These are phyloP conservation scores for Malus fusca DNA, from an alignment of 306 rosid genomes.

Conservation along the genomic window DNA sequence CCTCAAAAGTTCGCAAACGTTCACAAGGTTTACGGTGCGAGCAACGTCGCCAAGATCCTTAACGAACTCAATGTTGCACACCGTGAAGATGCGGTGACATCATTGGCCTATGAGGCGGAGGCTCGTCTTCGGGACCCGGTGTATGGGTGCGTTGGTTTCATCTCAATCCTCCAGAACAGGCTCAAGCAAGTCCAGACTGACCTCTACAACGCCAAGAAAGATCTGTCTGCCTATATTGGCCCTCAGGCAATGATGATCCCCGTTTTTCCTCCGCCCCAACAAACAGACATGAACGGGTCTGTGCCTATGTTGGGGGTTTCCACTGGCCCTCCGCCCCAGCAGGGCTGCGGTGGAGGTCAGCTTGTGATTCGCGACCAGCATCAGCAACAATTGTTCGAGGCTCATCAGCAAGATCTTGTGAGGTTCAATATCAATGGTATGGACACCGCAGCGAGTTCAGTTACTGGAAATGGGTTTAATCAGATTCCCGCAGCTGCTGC, in stretches of 20 bases:
- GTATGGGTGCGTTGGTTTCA: slow-evolving; percentile 84
- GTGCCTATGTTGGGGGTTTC: slow-evolving; percentile 18
- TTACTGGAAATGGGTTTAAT: slow-evolving; percentile 39
- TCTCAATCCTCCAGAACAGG: slow-evolving; percentile 60
- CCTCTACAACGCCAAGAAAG: slow-evolving; percentile 57
- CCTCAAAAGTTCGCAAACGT: slow-evolving; percentile 71
- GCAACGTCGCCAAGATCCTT: slow-evolving; percentile 75
- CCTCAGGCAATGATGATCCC: slow-evolving; percentile 53
- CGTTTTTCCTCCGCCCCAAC: slow-evolving; percentile 7
- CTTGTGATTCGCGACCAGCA: slow-evolving; percentile 47
- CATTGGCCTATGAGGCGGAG: slow-evolving; percentile 82
- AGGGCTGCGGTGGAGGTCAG: slow-evolving; percentile 2
- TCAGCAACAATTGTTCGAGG: slow-evolving; percentile 50
- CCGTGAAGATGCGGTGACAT: slow-evolving; percentile 78
- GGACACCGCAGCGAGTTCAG: slow-evolving; percentile 33
- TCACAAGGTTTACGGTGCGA: slow-evolving; percentile 87
- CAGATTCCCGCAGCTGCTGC: slow-evolving; percentile 19
- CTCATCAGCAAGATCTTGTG: slow-evolving; percentile 45
- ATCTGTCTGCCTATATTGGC: slow-evolving; percentile 55
- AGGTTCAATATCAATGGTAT: slow-evolving; percentile 49
- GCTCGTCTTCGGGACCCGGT: slow-evolving; percentile 74
- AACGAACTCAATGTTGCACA: slow-evolving; percentile 56
- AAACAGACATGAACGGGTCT: neutral
- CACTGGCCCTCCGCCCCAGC: neutral
- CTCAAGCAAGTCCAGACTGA: slow-evolving; percentile 52